phyloP scores from a whole-genome alignment of 164 flowering plant genomes.

The Umbilicus rupestris region DNA sequence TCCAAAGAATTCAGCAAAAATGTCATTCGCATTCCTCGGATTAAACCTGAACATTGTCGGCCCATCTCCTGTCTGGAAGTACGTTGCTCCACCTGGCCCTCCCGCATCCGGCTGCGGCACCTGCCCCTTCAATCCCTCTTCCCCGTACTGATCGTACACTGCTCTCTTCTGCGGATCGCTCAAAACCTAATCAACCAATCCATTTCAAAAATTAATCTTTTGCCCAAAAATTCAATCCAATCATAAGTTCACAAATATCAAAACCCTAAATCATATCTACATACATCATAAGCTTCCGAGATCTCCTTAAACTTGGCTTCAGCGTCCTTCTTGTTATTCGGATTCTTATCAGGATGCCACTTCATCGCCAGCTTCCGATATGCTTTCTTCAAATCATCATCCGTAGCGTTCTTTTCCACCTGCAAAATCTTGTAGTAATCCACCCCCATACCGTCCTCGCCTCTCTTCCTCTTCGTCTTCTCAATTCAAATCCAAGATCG shows the following conservation, averaged over 20 bases:
- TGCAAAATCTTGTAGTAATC: conserved; percentile 44
- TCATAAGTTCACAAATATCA: background rate
- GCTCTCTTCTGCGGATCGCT: conserved; percentile 44
- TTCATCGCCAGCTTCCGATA: conserved; percentile 46
- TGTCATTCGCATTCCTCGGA: conserved; percentile 34
- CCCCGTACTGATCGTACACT: conserved; percentile 38
- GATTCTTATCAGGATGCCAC: conserved; percentile 47
- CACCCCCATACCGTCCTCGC: conserved; percentile 28
- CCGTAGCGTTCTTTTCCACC: conserved; percentile 37
- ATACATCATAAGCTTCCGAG: conserved; percentile 50
- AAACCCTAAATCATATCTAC: background rate
- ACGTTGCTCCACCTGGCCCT: conserved; percentile 26
- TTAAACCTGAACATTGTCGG: conserved; percentile 30
- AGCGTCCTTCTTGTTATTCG: conserved; percentile 44
- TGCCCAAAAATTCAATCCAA: background rate
- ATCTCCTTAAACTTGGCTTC: conserved; percentile 51
- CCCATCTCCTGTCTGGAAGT: conserved; percentile 31
- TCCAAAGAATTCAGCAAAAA: conserved; percentile 32
- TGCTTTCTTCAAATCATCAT: conserved; percentile 51
- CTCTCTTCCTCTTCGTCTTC: background rate
- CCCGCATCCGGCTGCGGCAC: conserved; percentile 35
- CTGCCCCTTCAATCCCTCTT: conserved; percentile 36
- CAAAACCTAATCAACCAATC: conserved; percentile 21
- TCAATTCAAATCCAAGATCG: background rate
- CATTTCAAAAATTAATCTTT: background rate